These are phyloP conservation scores for Dioscorea zingiberensis DNA, from an alignment of 106 monocot genomes.

Conservation along the genomic window DNA sequence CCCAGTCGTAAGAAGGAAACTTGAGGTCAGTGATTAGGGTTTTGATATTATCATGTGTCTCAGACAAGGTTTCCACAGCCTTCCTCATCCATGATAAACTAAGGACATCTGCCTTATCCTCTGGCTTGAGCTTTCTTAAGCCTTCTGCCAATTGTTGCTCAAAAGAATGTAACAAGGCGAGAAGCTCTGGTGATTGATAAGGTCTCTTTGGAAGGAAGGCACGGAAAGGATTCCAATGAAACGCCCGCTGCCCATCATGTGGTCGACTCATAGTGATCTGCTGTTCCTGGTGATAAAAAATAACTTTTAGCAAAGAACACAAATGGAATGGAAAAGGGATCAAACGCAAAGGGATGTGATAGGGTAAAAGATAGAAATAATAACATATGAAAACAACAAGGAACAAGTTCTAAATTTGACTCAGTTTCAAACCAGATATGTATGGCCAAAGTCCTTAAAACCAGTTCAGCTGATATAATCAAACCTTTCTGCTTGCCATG, in stretches of 20 bases:
- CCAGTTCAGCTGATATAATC: too few relatives aligned
- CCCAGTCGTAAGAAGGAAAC: slow-evolving; percentile 86
- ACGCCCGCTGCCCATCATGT: slow-evolving; percentile 38
- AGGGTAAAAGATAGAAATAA: too few relatives aligned
- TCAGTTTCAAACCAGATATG: too few relatives aligned
- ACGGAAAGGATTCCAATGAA: slow-evolving; percentile 62
- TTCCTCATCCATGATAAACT: slow-evolving; percentile 71
- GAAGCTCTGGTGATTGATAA: slow-evolving; percentile 37
- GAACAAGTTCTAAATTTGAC: too few relatives aligned
- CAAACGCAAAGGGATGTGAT: too few relatives aligned
- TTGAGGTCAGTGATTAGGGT: slow-evolving; percentile 61
- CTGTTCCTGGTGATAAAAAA: not conserved
- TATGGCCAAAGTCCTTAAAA: too few relatives aligned
- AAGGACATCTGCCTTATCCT: slow-evolving; percentile 37
- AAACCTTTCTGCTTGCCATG: too few relatives aligned
- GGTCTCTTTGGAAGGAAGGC: slow-evolving; percentile 35
- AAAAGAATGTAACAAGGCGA: slow-evolving; percentile 29
- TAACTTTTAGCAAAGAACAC: not conserved
- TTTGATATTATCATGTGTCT: slow-evolving; percentile 47
- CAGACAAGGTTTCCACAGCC: slow-evolving; percentile 46
- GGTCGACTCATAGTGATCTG: slow-evolving; percentile 48
- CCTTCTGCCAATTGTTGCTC: slow-evolving; percentile 54
- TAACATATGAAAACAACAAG: too few relatives aligned
- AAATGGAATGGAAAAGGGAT: too few relatives aligned
- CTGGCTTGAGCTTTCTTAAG: slow-evolving; percentile 46